A percentile compares a stretch with the other conserved stretches of the same genome.
Conservation (phyloP, 176 grass and related monocot species). For the Tillandsia fasciculata region DNA sequence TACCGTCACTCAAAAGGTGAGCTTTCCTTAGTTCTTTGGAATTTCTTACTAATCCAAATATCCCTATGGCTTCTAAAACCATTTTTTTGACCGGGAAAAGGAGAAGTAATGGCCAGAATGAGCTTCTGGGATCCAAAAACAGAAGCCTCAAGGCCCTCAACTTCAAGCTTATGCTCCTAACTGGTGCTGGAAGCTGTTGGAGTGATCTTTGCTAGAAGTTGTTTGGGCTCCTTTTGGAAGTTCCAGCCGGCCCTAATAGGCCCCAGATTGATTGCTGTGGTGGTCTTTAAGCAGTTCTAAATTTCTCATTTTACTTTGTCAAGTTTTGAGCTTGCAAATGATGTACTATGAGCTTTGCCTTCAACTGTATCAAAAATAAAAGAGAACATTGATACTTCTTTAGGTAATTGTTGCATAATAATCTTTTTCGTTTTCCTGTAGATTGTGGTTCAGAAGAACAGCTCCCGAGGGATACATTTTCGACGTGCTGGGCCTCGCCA, state of each 20-base stretch:
- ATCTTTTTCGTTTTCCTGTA: constrained; percentile 17
- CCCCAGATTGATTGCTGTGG: background rate
- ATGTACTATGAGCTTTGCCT: background rate
- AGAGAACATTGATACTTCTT: background rate
- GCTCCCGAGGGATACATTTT: constrained; percentile 81
- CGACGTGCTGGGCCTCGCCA: constrained; percentile 82
- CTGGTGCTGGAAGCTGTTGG: no score
- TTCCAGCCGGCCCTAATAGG: no score
- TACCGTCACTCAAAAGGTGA: constrained; percentile 90
- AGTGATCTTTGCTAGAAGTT: no score
- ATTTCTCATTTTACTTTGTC: background rate
- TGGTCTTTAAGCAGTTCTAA: background rate
- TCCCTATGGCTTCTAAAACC: background rate
- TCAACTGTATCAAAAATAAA: background rate
- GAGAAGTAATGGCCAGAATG: no score
- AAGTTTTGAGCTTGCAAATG: background rate
- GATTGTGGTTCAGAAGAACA: constrained; percentile 77
- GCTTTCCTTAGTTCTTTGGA: constrained; percentile 3
- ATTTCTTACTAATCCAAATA: background rate
- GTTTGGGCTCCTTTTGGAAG: no score
- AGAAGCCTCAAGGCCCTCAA: no score
- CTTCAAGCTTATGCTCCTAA: no score
- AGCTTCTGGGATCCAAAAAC: no score
- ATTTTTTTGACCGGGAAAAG: no score
- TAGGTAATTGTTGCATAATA: background rate